Evolutionary conservation across 176 grass and related monocot genomes (phyloP).

Genomic region (Musa beccarii): DNA sequence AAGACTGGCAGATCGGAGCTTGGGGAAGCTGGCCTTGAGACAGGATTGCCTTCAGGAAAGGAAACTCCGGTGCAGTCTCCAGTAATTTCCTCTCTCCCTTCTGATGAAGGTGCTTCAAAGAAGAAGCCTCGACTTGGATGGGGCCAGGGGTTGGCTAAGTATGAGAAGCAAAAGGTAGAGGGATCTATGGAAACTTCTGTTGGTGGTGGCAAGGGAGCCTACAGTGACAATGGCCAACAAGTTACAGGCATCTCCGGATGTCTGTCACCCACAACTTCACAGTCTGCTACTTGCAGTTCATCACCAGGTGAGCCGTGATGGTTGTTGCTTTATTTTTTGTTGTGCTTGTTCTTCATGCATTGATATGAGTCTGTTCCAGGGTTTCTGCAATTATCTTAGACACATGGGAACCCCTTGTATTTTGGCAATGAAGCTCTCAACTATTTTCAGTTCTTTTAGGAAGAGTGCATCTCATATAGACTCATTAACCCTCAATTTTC

Average conservation of each 20-base stretch:
- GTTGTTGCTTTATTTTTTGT: constrained; percentile 22
- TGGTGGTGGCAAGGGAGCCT: not conserved
- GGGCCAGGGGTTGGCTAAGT: constrained; percentile 94
- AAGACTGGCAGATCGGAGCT: constrained; percentile 52
- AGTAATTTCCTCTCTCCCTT: constrained; percentile 14
- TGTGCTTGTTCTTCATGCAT: not conserved
- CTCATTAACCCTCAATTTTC: no score
- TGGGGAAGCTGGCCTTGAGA: constrained; percentile 10
- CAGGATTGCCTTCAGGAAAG: not conserved
- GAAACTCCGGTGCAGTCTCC: constrained; percentile 7
- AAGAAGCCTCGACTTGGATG: constrained; percentile 92
- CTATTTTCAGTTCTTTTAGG: no score
- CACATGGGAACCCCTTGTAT: no score
- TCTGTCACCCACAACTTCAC: constrained; percentile 6
- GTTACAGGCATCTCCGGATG: not conserved
- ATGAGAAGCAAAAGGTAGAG: constrained; percentile 87
- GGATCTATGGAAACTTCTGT: constrained; percentile 1
- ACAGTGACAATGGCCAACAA: not conserved
- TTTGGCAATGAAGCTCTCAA: no score
- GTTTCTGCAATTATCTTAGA: no score
- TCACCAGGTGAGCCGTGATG: not conserved
- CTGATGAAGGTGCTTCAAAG: constrained; percentile 45
- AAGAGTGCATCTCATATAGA: no score
- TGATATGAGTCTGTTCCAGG: no score
- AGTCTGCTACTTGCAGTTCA: constrained; percentile 1